Conservation (phyloP, 148 eudicot species). For the Spergularia bocconei region DNA sequence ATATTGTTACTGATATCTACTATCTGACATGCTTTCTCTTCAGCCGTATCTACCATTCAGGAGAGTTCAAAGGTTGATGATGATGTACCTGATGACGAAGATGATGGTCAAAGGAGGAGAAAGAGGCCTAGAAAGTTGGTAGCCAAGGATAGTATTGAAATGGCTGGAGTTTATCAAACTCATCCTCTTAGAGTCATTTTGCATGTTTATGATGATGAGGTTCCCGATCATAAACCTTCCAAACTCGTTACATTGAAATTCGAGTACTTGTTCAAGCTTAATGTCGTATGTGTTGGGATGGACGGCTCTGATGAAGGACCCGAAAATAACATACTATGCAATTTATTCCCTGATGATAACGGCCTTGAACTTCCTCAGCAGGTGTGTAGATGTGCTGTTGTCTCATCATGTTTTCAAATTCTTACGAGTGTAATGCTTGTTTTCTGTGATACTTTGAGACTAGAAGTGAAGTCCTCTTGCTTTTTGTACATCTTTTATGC, state of each 20-base stretch:
- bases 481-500: no score
- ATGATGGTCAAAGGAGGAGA: slow-evolving; percentile 92
- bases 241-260: slow-evolving; percentile 79
- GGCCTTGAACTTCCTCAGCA: slow-evolving; percentile 93
- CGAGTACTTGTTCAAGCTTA: slow-evolving; percentile 75
- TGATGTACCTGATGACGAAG: slow-evolving; percentile 85
- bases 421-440: slow-evolving; percentile 16
- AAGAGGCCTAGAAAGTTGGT: slow-evolving; percentile 76
- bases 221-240: slow-evolving; percentile 46
- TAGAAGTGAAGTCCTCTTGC: neutral
- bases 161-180: slow-evolving; percentile 62
- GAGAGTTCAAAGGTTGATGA: slow-evolving; percentile 75
- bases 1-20: neutral
- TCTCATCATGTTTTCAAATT: neutral
- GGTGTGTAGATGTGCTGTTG: slow-evolving; percentile 37
- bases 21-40: slow-evolving; percentile 20
- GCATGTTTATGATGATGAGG: slow-evolving; percentile 63
- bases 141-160: slow-evolving; percentile 65
- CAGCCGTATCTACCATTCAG: slow-evolving; percentile 49
- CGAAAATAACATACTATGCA: slow-evolving; percentile 69
- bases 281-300: slow-evolving; percentile 85
- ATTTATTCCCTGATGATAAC: slow-evolving; percentile 83
- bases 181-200: slow-evolving; percentile 78
- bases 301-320: slow-evolving; percentile 73
- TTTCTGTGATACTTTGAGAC: neutral